Evolutionary conservation across 2,329 filamentous ascomycete genomes (phyloP), one percentile per base, ranked within the genome.

Genomic region (Fusarium sp.): DNA sequence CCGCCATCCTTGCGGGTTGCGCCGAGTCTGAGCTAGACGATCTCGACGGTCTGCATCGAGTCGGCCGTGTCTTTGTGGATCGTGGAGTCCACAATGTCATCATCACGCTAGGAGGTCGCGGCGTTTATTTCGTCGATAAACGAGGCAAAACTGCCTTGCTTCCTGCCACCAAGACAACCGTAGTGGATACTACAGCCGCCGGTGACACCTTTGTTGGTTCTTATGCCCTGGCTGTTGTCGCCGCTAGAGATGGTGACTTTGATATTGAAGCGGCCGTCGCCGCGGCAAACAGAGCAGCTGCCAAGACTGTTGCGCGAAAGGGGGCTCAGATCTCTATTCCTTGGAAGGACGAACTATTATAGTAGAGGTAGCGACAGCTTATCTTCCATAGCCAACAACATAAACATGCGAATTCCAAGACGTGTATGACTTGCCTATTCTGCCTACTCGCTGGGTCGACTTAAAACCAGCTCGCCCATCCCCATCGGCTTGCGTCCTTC

Each of bases 171-270:
- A 89, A 90, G 75, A 89, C 92, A 4, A 77, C 74, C 17, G 94
- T 98, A 2, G 86, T 97, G 5, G 94, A 98, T 74, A 98, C 94
- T 1, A 98, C 94, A 8, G 94, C 90, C 2, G 95, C 95, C 6
- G 94, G 94, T 0, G 94, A 98, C 74, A 97, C 94, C 0, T 97
- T 97, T 77, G 91, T 96, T 6, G 94, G 95, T 2, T 90, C 87
- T 19, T 96, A 97, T 73, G 90, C 92, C 3, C 85, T 95, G 23
- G 85, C 87, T 53, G 83, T 89, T 27, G 91, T 91, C 35, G 81
- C 72, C 48, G 72, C 71, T n/a, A 66, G 63, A 32, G 68, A 56
- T 23, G 68, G 53, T 11, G 58, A 54, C 11, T 84, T 86, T 53
- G 80, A 84, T 53, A 81, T 90, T 39, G 83, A 83, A 55, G 78